These are phyloP conservation scores for Schizochytrium sp. DNA, from an alignment of 108 stramenopile species.

Conservation along the genomic window DNA sequence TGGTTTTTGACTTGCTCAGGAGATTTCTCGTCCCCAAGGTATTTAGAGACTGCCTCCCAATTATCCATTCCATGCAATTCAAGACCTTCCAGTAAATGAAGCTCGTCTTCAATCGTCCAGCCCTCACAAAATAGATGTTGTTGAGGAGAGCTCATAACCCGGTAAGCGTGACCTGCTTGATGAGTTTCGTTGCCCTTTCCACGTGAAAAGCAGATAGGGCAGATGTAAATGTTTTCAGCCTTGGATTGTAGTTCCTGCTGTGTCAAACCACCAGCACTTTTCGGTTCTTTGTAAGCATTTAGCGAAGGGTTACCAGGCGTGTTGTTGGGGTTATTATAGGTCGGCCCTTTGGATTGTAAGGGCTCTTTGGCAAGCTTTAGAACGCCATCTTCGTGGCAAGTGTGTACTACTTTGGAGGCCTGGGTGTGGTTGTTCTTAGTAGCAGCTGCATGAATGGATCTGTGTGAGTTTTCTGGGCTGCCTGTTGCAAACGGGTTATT, in stretches of 20 bases:
- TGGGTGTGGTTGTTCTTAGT: too few relatives aligned
- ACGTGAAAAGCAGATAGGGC: neutral
- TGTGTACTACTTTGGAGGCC: too few relatives aligned
- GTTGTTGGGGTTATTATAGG: neutral
- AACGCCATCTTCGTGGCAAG: too few relatives aligned
- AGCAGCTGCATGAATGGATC: too few relatives aligned
- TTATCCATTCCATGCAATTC: slow-evolving; percentile 40
- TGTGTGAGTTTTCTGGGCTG: too few relatives aligned
- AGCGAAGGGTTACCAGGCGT: neutral
- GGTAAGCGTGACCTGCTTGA: neutral
- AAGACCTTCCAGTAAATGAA: neutral
- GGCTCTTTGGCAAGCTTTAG: too few relatives aligned
- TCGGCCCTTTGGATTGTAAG: neutral
- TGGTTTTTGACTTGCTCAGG: neutral
- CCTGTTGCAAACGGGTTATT: neutral
- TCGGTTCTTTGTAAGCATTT: neutral
- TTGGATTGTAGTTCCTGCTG: neutral
- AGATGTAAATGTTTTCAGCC: neutral
- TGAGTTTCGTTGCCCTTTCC: neutral
- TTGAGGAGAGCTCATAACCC: neutral
- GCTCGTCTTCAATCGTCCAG: slow-evolving; percentile 13
- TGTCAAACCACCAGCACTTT: neutral
- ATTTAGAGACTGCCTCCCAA: slow-evolving; percentile 2
- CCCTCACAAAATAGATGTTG: neutral
- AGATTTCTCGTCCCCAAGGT: neutral